Conservation (phyloP, 768 basidiomycete species). For the Trametes punicea region DNA sequence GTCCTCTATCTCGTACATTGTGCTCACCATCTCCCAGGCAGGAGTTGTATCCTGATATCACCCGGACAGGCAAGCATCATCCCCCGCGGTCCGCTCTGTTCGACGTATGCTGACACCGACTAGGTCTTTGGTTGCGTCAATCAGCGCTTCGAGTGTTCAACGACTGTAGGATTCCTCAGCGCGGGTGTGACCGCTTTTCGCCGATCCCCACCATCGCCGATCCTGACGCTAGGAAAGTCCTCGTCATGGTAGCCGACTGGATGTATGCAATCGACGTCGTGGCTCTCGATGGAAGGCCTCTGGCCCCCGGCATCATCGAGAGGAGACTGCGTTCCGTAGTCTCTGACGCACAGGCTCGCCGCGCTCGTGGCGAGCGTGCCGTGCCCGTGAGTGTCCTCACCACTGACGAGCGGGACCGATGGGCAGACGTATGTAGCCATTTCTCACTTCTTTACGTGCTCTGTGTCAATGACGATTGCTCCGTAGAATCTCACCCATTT, state of each 20-base stretch:
- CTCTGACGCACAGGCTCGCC: constrained; percentile 54
- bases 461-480: neutral
- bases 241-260: constrained; percentile 74
- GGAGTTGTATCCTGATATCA: constrained; percentile 66
- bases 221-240: constrained; percentile 52
- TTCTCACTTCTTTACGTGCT: neutral
- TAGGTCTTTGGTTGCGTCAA: constrained; percentile 57
- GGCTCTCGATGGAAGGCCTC: constrained; percentile 32
- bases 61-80: constrained; percentile 56
- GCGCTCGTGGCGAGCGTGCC: constrained; percentile 51
- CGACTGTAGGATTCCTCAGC: constrained; percentile 69
- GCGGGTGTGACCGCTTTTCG: constrained; percentile 61
- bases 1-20: neutral
- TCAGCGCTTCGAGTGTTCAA: constrained; percentile 67
- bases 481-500: constrained; percentile 69
- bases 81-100: neutral
- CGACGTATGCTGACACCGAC: neutral
- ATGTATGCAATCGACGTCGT: constrained; percentile 75
- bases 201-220: constrained; percentile 42
- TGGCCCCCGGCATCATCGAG: constrained; percentile 44
- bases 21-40: constrained; percentile 43
- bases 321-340: constrained; percentile 42
- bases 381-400: constrained; percentile 68
- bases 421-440: constrained; percentile 60
- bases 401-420: constrained; percentile 76